Conservation (phyloP, 2,329 filamentous ascomycete species). For the Reticulascus tulasneorum region DNA sequence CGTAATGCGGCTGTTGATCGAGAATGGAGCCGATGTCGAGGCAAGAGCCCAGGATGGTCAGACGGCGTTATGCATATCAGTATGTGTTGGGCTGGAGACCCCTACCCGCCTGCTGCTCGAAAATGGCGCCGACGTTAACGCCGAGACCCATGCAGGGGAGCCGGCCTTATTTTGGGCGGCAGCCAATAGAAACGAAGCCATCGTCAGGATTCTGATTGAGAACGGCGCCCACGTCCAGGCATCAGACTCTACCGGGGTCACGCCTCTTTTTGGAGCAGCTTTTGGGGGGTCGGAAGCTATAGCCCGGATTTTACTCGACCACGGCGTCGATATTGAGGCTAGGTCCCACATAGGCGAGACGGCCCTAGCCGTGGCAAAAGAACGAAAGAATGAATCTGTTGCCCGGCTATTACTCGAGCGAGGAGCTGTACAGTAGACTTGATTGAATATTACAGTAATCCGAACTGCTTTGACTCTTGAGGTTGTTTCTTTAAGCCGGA, state of each 20-base stretch:
- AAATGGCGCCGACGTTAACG: not conserved
- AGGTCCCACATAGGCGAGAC: too few relatives aligned
- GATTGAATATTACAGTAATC: too few relatives aligned
- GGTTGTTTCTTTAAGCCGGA: too few relatives aligned
- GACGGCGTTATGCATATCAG: too few relatives aligned
- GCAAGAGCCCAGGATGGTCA: conserved; percentile 1
- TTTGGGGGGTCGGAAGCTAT: not conserved
- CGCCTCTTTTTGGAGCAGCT: not conserved
- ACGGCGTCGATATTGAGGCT: not conserved
- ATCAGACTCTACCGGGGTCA: too few relatives aligned
- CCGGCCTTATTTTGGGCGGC: not conserved
- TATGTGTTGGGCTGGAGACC: too few relatives aligned
- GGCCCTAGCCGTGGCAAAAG: too few relatives aligned
- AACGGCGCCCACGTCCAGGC: too few relatives aligned
- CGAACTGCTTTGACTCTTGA: too few relatives aligned
- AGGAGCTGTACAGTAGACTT: too few relatives aligned
- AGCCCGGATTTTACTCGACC: conserved; percentile 13
- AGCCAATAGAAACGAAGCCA: not conserved
- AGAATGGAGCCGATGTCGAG: conserved; percentile 1
- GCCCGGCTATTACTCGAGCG: too few relatives aligned
- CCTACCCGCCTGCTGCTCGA: conserved; percentile 1
- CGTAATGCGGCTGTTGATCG: not conserved
- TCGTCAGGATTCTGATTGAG: conserved; percentile 2
- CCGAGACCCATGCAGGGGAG: not conserved
- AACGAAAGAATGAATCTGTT: too few relatives aligned